A percentile compares a stretch with the other conserved stretches of the same genome.
These are phyloP conservation scores for Picea glauca DNA, from an alignment of 75 land plant species.

Conservation along the genomic window DNA sequence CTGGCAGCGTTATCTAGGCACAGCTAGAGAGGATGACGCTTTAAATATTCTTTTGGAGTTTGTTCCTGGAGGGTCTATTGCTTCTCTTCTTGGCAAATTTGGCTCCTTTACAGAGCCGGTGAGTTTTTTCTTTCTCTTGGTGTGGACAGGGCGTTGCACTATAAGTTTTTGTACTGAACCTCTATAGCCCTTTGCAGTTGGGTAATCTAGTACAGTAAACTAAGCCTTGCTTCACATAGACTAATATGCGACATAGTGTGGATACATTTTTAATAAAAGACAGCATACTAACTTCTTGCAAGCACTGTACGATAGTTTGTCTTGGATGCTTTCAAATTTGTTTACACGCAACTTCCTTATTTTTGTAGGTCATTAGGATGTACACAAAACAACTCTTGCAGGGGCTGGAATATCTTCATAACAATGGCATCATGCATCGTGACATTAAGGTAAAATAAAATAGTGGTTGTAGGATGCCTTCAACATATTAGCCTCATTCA, in stretches of 20 bases:
- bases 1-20: conserved; percentile 37
- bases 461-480: not conserved
- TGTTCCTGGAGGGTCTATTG: conserved; percentile 49
- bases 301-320: not conserved
- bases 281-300: not conserved
- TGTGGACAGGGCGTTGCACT: no score
- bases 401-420: conserved; percentile 48
- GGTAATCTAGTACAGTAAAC: no score
- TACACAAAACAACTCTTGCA: conserved; percentile 44
- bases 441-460: conserved; percentile 35
- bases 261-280: not conserved
- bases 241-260: no score
- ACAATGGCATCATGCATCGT: conserved; percentile 45
- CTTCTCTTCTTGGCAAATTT: conserved; percentile 51
- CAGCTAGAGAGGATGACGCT: conserved; percentile 47
- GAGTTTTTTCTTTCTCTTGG: conserved; percentile 2
- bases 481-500: not conserved
- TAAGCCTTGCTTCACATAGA: no score
- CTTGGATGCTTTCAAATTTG: not conserved
- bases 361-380: conserved; percentile 38
- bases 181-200: no score
- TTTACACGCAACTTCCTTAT: not conserved
- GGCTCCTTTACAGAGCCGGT: conserved; percentile 50
- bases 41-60: conserved; percentile 47
- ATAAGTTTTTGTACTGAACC: no score